Conservation (phyloP, 2,329 filamentous ascomycete species). For the Sporothrix humicola region DNA sequence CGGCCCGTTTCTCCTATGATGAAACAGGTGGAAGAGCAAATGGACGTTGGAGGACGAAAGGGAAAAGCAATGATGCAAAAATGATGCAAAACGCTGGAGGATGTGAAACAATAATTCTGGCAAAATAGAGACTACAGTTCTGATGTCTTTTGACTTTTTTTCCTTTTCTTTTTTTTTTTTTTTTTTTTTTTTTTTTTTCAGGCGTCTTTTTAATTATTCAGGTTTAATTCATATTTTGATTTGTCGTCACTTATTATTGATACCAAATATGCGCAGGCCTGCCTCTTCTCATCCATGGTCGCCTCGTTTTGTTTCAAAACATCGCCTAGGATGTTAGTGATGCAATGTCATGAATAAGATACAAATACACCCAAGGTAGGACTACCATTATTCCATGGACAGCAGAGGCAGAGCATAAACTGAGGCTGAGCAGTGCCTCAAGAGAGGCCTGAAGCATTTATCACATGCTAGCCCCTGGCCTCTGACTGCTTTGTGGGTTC, state of each 20-base stretch:
- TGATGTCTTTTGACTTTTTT: background rate
- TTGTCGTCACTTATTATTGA: background rate
- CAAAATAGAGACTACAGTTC: background rate
- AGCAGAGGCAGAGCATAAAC: background rate
- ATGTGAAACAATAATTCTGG: background rate
- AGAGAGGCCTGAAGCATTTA: background rate
- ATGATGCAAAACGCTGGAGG: background rate
- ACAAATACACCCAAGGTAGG: too few relatives aligned
- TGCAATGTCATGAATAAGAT: background rate
- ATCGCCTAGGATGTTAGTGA: background rate
- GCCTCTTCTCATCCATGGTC: background rate
- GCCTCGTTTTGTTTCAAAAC: conserved; percentile 18
- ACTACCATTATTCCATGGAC: background rate
- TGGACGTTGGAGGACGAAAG: background rate
- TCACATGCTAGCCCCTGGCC: conserved; percentile 12
- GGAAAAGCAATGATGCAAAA: background rate
- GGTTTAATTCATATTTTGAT: background rate
- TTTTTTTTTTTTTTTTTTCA: background rate
- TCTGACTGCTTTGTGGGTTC: conserved; percentile 6
- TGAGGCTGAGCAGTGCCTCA: background rate
- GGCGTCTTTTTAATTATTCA: background rate
- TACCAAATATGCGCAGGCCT: too few relatives aligned
- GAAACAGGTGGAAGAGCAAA: background rate
- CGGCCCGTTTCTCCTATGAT: background rate
- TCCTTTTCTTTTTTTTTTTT: background rate